A percentile compares a stretch with the other conserved stretches of the same genome.
Evolutionary conservation across 768 basidiomycete genomes (phyloP).

Genomic region (Mycena vitilis): DNA sequence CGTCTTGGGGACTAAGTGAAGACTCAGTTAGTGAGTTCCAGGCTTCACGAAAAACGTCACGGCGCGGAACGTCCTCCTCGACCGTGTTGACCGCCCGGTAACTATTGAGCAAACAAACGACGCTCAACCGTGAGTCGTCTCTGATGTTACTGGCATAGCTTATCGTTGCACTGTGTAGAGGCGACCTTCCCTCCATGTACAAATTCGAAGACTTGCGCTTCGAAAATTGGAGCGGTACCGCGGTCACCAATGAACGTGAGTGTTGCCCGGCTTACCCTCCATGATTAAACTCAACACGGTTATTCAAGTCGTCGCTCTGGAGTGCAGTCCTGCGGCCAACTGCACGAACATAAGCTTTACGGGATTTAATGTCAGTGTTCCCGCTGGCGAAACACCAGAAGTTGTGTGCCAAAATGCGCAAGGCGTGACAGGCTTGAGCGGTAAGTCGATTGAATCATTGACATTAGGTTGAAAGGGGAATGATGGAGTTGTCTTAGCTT

Average conservation of each 20-base stretch:
- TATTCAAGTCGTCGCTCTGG: constrained; percentile 58
- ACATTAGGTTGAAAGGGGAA: not conserved
- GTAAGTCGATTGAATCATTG: not conserved
- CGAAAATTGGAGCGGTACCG: constrained; percentile 60
- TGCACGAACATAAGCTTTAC: constrained; percentile 58
- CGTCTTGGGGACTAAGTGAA: too few species aligned
- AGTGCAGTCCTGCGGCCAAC: constrained; percentile 61
- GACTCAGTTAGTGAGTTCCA: constrained; percentile 28
- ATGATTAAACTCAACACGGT: too few species aligned
- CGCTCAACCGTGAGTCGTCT: constrained; percentile 52
- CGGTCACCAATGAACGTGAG: constrained; percentile 53
- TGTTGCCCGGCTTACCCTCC: not conserved
- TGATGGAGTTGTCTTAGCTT: not conserved
- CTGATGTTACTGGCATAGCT: not conserved
- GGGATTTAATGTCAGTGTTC: constrained; percentile 53
- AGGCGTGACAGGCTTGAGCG: constrained; percentile 45
- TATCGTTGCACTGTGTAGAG: constrained; percentile 43
- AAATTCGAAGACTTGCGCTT: constrained; percentile 61
- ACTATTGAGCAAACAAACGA: constrained; percentile 66
- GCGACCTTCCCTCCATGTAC: constrained; percentile 60
- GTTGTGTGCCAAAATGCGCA: constrained; percentile 63
- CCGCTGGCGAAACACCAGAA: constrained; percentile 48
- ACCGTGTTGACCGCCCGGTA: constrained; percentile 58
- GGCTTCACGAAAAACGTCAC: constrained; percentile 60
- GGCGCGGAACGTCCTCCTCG: constrained; percentile 55